Evolutionary conservation across 768 basidiomycete genomes (phyloP).

Genomic region (Arthromyces matolae): DNA sequence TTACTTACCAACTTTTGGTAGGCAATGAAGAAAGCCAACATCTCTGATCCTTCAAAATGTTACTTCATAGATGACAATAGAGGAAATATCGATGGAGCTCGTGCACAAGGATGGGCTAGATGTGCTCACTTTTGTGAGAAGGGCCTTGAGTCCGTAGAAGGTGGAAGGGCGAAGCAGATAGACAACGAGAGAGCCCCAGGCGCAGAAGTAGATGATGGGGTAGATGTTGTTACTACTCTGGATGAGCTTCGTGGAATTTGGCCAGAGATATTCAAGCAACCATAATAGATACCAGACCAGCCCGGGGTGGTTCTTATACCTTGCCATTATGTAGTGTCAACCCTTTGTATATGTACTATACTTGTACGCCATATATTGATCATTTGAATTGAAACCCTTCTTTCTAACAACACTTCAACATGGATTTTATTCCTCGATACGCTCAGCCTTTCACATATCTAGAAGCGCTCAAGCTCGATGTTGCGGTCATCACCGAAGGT

Average conservation of each 20-base stretch:
- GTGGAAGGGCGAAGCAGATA: slow-evolving; percentile 51
- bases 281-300: slow-evolving; percentile 11
- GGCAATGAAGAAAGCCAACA: slow-evolving; percentile 62
- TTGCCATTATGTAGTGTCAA: slow-evolving; percentile 4
- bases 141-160: slow-evolving; percentile 61
- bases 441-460: slow-evolving; percentile 70
- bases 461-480: slow-evolving; percentile 63
- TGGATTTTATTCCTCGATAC: slow-evolving; percentile 69
- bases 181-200: slow-evolving; percentile 33
- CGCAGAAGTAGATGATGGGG: slow-evolving; percentile 36
- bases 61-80: slow-evolving; percentile 80
- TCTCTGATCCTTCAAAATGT: slow-evolving; percentile 65
- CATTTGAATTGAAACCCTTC: neutral
- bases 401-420: neutral
- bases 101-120: slow-evolving; percentile 62
- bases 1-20: slow-evolving; percentile 22
- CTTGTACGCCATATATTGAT: too few relatives aligned
- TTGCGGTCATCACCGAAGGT: slow-evolving; percentile 72
- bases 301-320: too few relatives aligned
- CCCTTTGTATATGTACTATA: too few relatives aligned
- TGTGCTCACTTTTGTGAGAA: slow-evolving; percentile 75
- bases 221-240: slow-evolving; percentile 52
- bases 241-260: slow-evolving; percentile 70
- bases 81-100: slow-evolving; percentile 65
- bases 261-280: slow-evolving; percentile 64